Evolutionary conservation across 2,329 filamentous ascomycete species (phyloP), one percentile per base, ranked within the genome.

Genomic region (Colletotrichum acutatum): DNA sequence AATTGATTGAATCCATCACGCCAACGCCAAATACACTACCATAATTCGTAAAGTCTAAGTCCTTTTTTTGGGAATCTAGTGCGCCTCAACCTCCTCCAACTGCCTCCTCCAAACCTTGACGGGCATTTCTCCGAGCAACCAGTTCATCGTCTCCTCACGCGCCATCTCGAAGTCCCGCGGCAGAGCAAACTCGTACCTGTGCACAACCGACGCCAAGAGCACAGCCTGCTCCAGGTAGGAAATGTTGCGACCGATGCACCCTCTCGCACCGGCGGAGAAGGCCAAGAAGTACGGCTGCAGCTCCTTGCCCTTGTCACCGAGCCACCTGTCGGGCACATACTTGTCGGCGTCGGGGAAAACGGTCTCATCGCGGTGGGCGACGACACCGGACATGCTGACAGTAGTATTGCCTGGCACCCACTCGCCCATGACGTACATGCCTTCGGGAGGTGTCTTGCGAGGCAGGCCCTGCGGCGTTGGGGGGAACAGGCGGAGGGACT

Each of bases 211-310:
- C 1, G 84, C 84, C 19, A 87, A 32, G 1, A 85, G 71, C 6
- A 87, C 82, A 2, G 82, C 83, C 76, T 88, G 85, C 76, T 88
- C 86, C 9, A 88, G 77, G 68, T 86, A 80, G 4, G 78, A 80
- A 19, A 83, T 82, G 37, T 82, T 83, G 34, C 81, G 78, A 0
- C 76, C 76, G 8, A 78, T 77, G 60, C 77, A 78, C 1, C 76
- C 75, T 49, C 76, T 65, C 2, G 76, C 75, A 14, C 77, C 75
- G 34, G 74, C 76, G 6, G 75, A 74, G 69, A 87, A 86, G 0
- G 83, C 78, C 28, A 84, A 76, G 65, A 85, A 83, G 22, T 80
- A 81, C 4, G 80, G 78, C 74, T 83, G 81, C 59, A 84, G 76
- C 42, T 79, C 78, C 73, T 83, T 84, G 2, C 79, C 82, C 56